Base-by-base conservation (phyloP, 495 filamentous ascomycete genomes). In the Physcia stellaris region DNA sequence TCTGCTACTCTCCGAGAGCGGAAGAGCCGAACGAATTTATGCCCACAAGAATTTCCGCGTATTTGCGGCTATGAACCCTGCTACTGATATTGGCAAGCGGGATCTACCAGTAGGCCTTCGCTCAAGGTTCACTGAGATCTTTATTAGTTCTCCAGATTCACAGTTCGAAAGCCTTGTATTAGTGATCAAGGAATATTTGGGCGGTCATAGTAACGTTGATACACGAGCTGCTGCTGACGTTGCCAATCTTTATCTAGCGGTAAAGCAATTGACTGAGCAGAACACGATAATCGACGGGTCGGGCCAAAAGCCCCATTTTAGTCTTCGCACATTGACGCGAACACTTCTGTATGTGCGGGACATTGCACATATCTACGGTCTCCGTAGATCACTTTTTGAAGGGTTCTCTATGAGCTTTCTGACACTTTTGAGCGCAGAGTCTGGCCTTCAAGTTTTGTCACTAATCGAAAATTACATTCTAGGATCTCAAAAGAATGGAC, bases 371-470 rank as follows among this genome's bases (percentile, higher is more conserved):
- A 69, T 81, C 3, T 96, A 94, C 60, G 85, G 83, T n/a, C 61
- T 96, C 23, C 75, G 90, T 6, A 63, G 92, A 45, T 81, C 86
- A 19, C 59, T 95, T 5, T 94, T 81, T 49, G 92, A 99, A 61
- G 92, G 92, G 0, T 96, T 95, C 55, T 86, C 80, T n/a, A 96
- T 99, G 92, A 85, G 85, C 42, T 99, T 96, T 45, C 60, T 92
- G 24, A 96, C 92, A 0, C 66, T 92, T 16, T 64, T 99, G 13
- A 74, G 86, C 48, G 65, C 70, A 50, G 70, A 78, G 18, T 95
- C 88, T 0, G 84, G 88, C 47, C 62, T 66, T 32, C 63, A 80
- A n/a, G 62, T 96, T 11, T 61, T 77, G 31, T 83, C 88, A 1
- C 56, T 92, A 9, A 83, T 96, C 32, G 77, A 90, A 44, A 74